These are phyloP conservation scores for Lanmaoa pseudosensibilis DNA, from an alignment of 768 basidiomycete species.

Conservation along the genomic window DNA sequence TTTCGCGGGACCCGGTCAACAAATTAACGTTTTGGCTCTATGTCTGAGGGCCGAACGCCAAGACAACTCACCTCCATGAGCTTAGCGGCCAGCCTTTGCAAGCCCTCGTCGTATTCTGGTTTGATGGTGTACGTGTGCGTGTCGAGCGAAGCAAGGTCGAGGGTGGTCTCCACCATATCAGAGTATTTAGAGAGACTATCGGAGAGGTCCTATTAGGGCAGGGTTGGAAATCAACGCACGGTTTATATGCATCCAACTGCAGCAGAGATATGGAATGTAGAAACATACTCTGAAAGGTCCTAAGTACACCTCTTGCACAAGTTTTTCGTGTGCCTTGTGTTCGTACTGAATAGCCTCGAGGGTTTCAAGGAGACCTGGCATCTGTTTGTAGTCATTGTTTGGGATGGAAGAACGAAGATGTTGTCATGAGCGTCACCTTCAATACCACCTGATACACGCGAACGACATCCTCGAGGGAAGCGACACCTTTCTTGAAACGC, in stretches of 20 bases:
- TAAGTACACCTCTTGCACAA: slow-evolving; percentile 72
- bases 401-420: background rate
- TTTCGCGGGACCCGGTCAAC: background rate
- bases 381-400: slow-evolving; percentile 39
- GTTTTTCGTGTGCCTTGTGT: slow-evolving; percentile 45
- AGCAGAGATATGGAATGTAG: no score
- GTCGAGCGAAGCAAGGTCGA: slow-evolving; percentile 85
- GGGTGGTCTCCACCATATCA: slow-evolving; percentile 95
- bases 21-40: background rate
- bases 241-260: background rate
- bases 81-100: slow-evolving; percentile 66
- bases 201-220: slow-evolving; percentile 65
- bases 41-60: background rate
- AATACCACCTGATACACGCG: slow-evolving; percentile 91
- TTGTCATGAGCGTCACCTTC: slow-evolving; percentile 48
- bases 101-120: slow-evolving; percentile 80
- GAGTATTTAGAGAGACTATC: slow-evolving; percentile 71
- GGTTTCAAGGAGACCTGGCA: slow-evolving; percentile 71
- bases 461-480: slow-evolving; percentile 91
- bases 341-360: slow-evolving; percentile 52
- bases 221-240: background rate
- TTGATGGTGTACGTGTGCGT: slow-evolving; percentile 89
- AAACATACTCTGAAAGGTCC: slow-evolving; percentile 56
- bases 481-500: slow-evolving; percentile 80
- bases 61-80: slow-evolving; percentile 50